Evolutionary conservation across 371 early-diverging fungal species (phyloP), one percentile per base, ranked within the genome.

Genomic region (Coemansia linderi): DNA sequence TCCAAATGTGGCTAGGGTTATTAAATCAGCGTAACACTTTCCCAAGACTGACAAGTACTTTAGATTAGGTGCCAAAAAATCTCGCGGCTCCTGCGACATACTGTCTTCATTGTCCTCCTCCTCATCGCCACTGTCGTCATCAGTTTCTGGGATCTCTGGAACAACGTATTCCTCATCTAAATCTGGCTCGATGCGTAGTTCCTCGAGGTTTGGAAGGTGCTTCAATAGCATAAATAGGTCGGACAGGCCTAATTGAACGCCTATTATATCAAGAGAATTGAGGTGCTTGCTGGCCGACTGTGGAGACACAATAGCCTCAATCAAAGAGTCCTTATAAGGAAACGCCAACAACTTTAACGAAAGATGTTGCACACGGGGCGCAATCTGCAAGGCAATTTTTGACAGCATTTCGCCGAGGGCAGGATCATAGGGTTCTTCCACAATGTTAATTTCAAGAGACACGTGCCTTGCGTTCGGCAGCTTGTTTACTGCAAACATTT

Each of bases 311-410:
- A 57, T 57, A 17, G 57, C 57, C 2, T 57, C 57, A 36, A 57
- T 17, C 36, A 57, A 36, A 1, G 57, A 17, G 10, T 19, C 37
- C 15, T 57, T 57, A 29, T 57, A 57, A 0, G 57, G 37, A 57
- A 57, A 57, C 8, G 57, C 17, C 37, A 57, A 3, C 31, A 57
- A 19, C 7, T 37, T 57, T 12, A 57, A 12, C n/a, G 57, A 57
- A n/a, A 57, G 8, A 2, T n/a, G 33, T 19, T 37, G 36, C 7
- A 57, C 57, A 9, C 4, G 57, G 8, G 33, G 57, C 0, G 36
- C 57, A 9, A 57, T 57, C 5, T 57, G 57, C 19, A 57, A 19
- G 37, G 57, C 57, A 17, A 33, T 57, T 33, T 33, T 37, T 57
- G 37, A 36, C 19, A 57, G 19, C 37, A 57, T 57, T 37, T 57